Evolutionary conservation across 2,329 filamentous ascomycete species (phyloP), one percentile per base, ranked within the genome.

Genomic region (Aureobasidium pullulans): DNA sequence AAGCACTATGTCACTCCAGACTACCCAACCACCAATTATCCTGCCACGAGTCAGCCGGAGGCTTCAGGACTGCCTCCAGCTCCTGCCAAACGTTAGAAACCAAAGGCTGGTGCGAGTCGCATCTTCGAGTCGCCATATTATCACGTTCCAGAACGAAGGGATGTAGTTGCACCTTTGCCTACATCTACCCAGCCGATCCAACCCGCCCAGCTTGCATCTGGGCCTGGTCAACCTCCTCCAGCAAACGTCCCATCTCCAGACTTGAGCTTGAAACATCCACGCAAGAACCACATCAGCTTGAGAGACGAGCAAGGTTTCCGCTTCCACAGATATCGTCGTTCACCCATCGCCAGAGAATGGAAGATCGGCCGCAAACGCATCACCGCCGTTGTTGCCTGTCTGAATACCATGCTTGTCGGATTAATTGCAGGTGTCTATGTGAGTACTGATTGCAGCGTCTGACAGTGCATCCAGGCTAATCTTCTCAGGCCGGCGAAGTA

Each of bases 341-440:
- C 85, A 61, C 84, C 85, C 0, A 84, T 90, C 66, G 87, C 88
- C 32, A 80, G 88, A 67, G 86, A 91, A 66, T 93, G 83, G 89
- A 83, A 82, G 11, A 77, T 79, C 7, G 69, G 73, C 19, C 83
- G 86, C 64, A 93, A 92, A 71, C 76, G 86, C 61, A 82, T 88
- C 62, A 81, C 84, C 28, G 88, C 89, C 3, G 72, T 78, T 3
- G 82, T 90, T 60, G 84, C 87, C 9, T 92, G 89, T 68, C 75
- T 87, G 64, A 90, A 88, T 65, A 90, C 88, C 6, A 84, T 85
- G 13, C 75, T 90, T 57, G 78, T 91, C 47, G 88, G 88, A 0
- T 75, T 88, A 29, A 76, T 90, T 23, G 76, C 89, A 60, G 88
- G 89, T 0, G 87, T 91, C 23, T 93, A 91, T 69, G 77, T 75